Percentiles rank a stretch among this genome's conserved stretches.
These are phyloP conservation scores for Neoarthrinium moseri DNA, from an alignment of 2,329 filamentous ascomycete genomes.

Conservation along the genomic window DNA sequence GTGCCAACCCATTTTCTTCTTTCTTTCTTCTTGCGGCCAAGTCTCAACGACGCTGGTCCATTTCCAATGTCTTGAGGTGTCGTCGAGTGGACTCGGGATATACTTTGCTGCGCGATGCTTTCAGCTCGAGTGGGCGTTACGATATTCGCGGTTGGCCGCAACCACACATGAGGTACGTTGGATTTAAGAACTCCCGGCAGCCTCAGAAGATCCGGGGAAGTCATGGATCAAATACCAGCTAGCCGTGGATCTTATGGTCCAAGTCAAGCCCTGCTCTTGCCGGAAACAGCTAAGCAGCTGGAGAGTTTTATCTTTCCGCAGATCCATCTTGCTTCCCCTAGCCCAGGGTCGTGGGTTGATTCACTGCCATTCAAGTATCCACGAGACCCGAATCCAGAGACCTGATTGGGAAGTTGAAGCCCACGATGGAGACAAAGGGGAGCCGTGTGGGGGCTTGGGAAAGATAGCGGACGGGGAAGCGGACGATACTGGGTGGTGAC, in stretches of 20 bases:
- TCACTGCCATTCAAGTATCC: constrained; percentile 1
- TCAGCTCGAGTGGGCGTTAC: no score
- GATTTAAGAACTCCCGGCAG: background rate
- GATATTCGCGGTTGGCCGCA: background rate
- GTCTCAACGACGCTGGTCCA: no score
- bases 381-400: background rate
- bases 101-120: no score
- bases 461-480: constrained; percentile 1
- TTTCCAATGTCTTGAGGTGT: background rate
- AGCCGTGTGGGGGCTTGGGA: background rate
- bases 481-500: constrained; percentile 4
- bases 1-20: no score
- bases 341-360: constrained; percentile 1
- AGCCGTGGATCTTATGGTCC: constrained; percentile 3
- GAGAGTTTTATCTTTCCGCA: constrained; percentile 6
- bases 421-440: constrained; percentile 2
- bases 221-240: constrained; percentile 8
- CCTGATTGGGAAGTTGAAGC: constrained; percentile 5
- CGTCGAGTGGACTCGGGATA: background rate
- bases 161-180: background rate
- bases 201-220: constrained; percentile 8
- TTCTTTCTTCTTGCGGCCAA: no score
- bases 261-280: background rate
- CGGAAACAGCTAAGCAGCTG: constrained; percentile 6
- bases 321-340: constrained; percentile 5